Evolutionary conservation across 805 yeast species (phyloP), one percentile per base, ranked within the genome.

Genomic region (Suhomyces sp.): DNA sequence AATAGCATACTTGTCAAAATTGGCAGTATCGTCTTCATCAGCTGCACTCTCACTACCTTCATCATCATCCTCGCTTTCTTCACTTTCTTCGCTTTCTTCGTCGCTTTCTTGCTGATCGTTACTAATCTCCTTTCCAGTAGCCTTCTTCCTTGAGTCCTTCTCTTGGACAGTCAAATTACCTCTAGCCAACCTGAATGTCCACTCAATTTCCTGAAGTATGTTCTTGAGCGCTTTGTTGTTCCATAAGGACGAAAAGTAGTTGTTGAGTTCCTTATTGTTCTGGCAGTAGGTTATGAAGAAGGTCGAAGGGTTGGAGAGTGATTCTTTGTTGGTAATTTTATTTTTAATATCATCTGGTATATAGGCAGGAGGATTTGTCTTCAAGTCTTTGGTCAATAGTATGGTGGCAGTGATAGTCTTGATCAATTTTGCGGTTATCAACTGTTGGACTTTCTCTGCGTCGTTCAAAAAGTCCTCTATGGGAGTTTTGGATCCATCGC

Each of bases 171-270:
- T 68, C 49, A 80, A 64, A 26, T 77, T 65, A 19, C 81, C 80
- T 57, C 83, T 74, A n/a, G 77, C 72, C 42, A 78, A 72, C 38
- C 74, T 75, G 56, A 79, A 69, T 47, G 74, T 53, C 83, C 72
- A 72, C 60, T 81, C 70, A 62, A 77, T 60, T 57, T 72, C 75
- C n/a, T 49, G 58, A 41, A 73, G 54, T 40, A 70, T 44, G 38
- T 62, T 62, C 56, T 73, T 75, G n/a, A 79, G 59, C 7, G 63
- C 59, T 54, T 73, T 73, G 58, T 68, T 70, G 56, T 81, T 80
- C 75, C 78, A 80, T 13, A 81, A 46, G 49, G 63, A 74, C 4
- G 86, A 80, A 50, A 84, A 66, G 46, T 76, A 60, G 51, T 73
- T 76, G 61, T 85, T 83, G 38, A 76, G 49, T 6, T 56, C 68